Percentiles rank a stretch among this genome's conserved stretches.
Evolutionary conservation across 2,329 filamentous ascomycete species (phyloP).

Genomic region (Paecilomyces sp.): DNA sequence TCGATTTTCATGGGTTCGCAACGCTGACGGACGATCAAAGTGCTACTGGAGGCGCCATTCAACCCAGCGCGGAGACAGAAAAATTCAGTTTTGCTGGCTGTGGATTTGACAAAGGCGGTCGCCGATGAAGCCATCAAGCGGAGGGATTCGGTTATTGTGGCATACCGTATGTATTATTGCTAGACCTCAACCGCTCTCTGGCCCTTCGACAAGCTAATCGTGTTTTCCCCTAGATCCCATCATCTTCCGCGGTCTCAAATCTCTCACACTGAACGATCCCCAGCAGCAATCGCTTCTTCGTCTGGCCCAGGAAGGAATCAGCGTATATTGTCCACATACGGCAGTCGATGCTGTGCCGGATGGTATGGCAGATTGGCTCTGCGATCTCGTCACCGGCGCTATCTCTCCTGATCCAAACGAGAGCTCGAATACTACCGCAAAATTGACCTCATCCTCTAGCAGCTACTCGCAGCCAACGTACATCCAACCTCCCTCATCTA

Average conservation of each 20-base stretch:
- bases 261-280: slow-evolving; percentile 72
- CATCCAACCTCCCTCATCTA: slow-evolving; percentile 21
- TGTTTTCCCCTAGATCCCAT: slow-evolving; percentile 64
- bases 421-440: background rate
- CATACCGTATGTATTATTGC: slow-evolving; percentile 64
- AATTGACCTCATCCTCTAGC: slow-evolving; percentile 10
- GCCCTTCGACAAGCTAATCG: background rate
- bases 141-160: slow-evolving; percentile 70
- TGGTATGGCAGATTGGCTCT: slow-evolving; percentile 91
- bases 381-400: slow-evolving; percentile 66
- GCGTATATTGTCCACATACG: slow-evolving; percentile 93
- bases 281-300: slow-evolving; percentile 81
- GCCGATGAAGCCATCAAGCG: slow-evolving; percentile 80
- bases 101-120: slow-evolving; percentile 84
- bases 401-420: slow-evolving; percentile 8
- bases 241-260: slow-evolving; percentile 90
- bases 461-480: slow-evolving; percentile 36
- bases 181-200: background rate
- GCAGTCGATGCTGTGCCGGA: slow-evolving; percentile 80
- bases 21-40: slow-evolving; percentile 26
- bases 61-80: slow-evolving; percentile 48
- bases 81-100: slow-evolving; percentile 70
- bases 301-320: slow-evolving; percentile 78
- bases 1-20: background rate
- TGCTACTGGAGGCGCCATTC: slow-evolving; percentile 64